Percentiles rank a stretch among this genome's conserved stretches.
phyloP scores from a whole-genome alignment of 495 filamentous ascomycete genomes.

The Cercophora sp. region DNA sequence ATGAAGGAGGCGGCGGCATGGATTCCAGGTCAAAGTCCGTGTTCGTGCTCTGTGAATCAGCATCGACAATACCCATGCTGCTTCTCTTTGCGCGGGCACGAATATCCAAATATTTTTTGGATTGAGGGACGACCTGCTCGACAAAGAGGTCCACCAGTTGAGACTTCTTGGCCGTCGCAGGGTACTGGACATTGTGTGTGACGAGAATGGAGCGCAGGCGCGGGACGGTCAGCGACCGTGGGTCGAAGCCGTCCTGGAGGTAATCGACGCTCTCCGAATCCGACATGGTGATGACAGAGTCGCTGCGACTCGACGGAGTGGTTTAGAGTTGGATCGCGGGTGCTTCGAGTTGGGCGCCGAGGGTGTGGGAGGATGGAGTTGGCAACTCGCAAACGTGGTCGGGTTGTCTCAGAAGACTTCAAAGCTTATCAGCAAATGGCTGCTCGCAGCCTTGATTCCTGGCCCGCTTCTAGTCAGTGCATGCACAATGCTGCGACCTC shows the following conservation, averaged over 20 bases:
- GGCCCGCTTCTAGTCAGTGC: neutral
- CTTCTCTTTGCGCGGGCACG: constrained; percentile 73
- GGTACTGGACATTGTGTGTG: constrained; percentile 77
- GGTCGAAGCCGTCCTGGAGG: constrained; percentile 78
- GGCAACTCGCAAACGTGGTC: neutral
- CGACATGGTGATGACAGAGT: constrained; percentile 47
- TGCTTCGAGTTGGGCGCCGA: neutral
- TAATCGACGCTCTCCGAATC: constrained; percentile 70
- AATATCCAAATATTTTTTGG: constrained; percentile 67
- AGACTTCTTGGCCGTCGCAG: constrained; percentile 76
- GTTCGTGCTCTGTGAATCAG: constrained; percentile 47
- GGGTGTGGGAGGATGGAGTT: neutral
- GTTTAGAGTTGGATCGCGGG: neutral
- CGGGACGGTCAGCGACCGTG: constrained; percentile 75
- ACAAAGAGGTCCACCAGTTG: constrained; percentile 83
- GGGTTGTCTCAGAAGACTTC: neutral
- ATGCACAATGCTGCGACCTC: neutral
- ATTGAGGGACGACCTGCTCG: constrained; percentile 70
- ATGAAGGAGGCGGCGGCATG: constrained; percentile 39
- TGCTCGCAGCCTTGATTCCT: neutral
- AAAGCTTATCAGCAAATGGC: constrained; percentile 3
- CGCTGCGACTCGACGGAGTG: neutral
- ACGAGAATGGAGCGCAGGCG: constrained; percentile 85
- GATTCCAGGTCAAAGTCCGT: constrained; percentile 42
- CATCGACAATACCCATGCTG: constrained; percentile 81